phyloP scores from a whole-genome alignment of 768 basidiomycete species.

The Agrocybe pediades region DNA sequence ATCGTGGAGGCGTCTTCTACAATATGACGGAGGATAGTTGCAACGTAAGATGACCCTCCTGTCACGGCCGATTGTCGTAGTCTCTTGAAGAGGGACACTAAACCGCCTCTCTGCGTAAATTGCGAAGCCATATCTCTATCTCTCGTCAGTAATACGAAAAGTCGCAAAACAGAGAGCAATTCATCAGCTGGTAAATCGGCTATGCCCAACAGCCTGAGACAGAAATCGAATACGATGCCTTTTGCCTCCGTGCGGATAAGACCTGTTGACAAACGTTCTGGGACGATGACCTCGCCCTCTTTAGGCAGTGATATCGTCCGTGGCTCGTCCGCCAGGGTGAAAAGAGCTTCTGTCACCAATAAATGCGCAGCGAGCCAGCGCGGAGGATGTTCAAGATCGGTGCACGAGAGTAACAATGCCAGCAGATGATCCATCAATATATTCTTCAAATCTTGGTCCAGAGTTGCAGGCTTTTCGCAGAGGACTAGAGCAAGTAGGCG shows the following conservation, averaged over 20 bases:
- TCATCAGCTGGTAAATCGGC: slow-evolving; percentile 76
- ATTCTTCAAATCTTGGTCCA: slow-evolving; percentile 53
- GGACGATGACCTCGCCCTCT: slow-evolving; percentile 62
- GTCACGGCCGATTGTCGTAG: slow-evolving; percentile 61
- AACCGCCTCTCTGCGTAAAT: slow-evolving; percentile 69
- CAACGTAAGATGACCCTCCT: slow-evolving; percentile 81
- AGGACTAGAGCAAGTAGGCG: slow-evolving; percentile 85
- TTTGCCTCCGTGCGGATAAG: slow-evolving; percentile 65
- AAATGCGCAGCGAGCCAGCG: slow-evolving; percentile 89
- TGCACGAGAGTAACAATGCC: slow-evolving; percentile 62
- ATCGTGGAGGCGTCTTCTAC: slow-evolving; percentile 76
- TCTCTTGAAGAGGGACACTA: slow-evolving; percentile 64
- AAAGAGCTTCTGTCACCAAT: slow-evolving; percentile 81
- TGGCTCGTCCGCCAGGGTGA: slow-evolving; percentile 77
- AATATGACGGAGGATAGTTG: slow-evolving; percentile 88
- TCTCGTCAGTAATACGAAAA: slow-evolving; percentile 84
- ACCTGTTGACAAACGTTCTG: slow-evolving; percentile 56
- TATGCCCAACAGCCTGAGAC: slow-evolving; percentile 67
- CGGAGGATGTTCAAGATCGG: slow-evolving; percentile 63
- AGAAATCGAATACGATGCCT: slow-evolving; percentile 72
- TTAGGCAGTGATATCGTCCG: slow-evolving; percentile 64
- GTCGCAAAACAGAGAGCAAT: slow-evolving; percentile 75
- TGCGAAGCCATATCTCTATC: slow-evolving; percentile 63
- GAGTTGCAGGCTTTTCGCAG: slow-evolving; percentile 68
- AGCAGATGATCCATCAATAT: slow-evolving; percentile 69